Evolutionary conservation across 2,329 filamentous ascomycete species (phyloP).

Genomic region (Nannizzia gypsea): DNA sequence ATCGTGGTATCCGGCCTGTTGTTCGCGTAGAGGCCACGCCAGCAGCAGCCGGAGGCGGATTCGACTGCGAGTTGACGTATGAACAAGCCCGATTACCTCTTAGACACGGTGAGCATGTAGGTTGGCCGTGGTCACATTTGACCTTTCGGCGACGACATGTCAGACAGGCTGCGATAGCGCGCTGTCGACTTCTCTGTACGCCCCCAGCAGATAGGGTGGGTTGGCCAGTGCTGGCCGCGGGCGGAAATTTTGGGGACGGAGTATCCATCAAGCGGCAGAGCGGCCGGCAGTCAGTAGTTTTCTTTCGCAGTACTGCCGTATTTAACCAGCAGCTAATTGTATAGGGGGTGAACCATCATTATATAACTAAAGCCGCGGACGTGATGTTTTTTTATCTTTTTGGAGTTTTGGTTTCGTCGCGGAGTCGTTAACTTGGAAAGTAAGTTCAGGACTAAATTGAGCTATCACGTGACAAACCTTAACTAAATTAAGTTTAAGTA

Average conservation of each 20-base stretch:
- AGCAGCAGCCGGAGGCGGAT: not conserved
- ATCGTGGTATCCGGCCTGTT: not conserved
- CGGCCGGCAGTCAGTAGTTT: not conserved
- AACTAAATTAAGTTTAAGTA: no score
- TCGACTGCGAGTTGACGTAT: not conserved
- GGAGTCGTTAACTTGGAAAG: no score
- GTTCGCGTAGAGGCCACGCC: not conserved
- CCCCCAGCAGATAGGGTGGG: not conserved
- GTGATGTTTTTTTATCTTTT: no score
- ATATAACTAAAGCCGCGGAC: no score
- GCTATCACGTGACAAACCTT: no score
- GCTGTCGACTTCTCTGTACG: not conserved
- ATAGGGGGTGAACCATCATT: no score
- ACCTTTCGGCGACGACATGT: constrained; percentile 3
- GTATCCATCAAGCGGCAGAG: not conserved
- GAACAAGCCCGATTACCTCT: not conserved
- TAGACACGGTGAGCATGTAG: not conserved
- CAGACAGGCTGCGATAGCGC: not conserved
- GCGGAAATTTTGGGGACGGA: not conserved
- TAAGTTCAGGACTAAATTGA: no score
- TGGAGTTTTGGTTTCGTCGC: no score
- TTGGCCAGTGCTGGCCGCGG: not conserved
- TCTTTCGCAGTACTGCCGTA: not conserved
- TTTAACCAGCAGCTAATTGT: not conserved
- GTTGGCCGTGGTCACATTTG: not conserved